Percentiles rank a stretch among this genome's conserved stretches.
These are phyloP conservation scores for Stephanodiscus minutulus DNA, from an alignment of 108 stramenopile species.

Conservation along the genomic window DNA sequence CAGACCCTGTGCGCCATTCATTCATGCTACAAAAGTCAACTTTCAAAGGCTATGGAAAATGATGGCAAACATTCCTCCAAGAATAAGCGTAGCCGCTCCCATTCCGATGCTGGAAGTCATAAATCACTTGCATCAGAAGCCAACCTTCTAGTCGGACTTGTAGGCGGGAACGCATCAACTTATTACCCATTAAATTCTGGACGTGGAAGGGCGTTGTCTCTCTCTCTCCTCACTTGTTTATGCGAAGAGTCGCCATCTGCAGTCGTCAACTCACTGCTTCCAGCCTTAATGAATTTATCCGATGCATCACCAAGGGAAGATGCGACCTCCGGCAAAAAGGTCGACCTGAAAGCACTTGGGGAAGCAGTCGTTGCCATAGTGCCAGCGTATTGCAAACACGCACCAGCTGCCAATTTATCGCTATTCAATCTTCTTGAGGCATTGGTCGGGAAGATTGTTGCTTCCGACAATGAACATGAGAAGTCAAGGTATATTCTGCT, in stretches of 20 bases:
- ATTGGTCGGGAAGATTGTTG: conserved; percentile 48
- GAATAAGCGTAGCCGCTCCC: conserved; percentile 36
- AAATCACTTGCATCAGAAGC: conserved; percentile 35
- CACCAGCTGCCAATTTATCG: conserved; percentile 49
- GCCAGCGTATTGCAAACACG: conserved; percentile 61
- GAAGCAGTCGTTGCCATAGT: conserved; percentile 55
- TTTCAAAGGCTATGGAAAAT: conserved; percentile 14
- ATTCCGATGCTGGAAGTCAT: conserved; percentile 40
- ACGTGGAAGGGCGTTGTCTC: conserved; percentile 38
- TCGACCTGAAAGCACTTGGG: conserved; percentile 25
- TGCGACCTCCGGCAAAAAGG: conserved; percentile 8
- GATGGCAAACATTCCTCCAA: conserved; percentile 24
- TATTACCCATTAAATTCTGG: conserved; percentile 37
- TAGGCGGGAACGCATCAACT: conserved; percentile 33
- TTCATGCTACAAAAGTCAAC: conserved; percentile 34
- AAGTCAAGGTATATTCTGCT: conserved; percentile 25
- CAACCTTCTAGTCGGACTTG: conserved; percentile 36
- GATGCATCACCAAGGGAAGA: conserved; percentile 32
- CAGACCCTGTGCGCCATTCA: conserved; percentile 39
- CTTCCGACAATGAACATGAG: conserved; percentile 18
- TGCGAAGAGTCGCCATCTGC: conserved; percentile 59
- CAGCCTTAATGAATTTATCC: conserved; percentile 52
- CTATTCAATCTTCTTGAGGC: conserved; percentile 49
- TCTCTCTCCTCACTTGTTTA: conserved; percentile 58
- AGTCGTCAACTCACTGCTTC: conserved; percentile 62